Conservation (phyloP, 2,329 filamentous ascomycete species). For the Paecilomyces fulvus region DNA sequence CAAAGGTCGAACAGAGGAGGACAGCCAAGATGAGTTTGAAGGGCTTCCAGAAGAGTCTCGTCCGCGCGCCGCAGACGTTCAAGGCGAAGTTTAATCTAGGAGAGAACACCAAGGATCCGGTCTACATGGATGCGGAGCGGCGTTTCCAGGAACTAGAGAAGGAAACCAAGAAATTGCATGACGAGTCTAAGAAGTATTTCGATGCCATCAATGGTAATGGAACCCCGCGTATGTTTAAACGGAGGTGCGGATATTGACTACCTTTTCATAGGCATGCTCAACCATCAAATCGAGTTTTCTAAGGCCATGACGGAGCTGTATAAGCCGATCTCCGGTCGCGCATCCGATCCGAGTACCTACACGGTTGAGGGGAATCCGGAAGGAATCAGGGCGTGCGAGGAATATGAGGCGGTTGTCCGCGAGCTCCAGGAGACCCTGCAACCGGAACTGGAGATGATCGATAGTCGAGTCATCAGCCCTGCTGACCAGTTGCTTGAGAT, state of each 20-base stretch:
- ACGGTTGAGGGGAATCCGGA: slow-evolving; percentile 79
- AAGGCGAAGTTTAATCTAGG: slow-evolving; percentile 91
- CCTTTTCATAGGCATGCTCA: slow-evolving; percentile 63
- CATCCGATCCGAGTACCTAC: slow-evolving; percentile 83
- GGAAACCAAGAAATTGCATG: slow-evolving; percentile 93
- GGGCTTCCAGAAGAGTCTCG: slow-evolving; percentile 84
- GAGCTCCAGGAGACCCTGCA: slow-evolving; percentile 81
- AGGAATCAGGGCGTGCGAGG: slow-evolving; percentile 89
- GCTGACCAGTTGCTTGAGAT: slow-evolving; percentile 90
- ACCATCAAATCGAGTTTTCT: slow-evolving; percentile 96
- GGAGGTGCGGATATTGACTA: slow-evolving; percentile 2
- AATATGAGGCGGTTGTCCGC: slow-evolving; percentile 85
- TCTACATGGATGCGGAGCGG: slow-evolving; percentile 90
- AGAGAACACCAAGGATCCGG: slow-evolving; percentile 86
- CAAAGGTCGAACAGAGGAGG: background rate
- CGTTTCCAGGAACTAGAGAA: slow-evolving; percentile 89
- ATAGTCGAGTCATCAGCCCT: slow-evolving; percentile 79
- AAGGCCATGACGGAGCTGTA: slow-evolving; percentile 94
- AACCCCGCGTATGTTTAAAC: background rate
- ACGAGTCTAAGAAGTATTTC: slow-evolving; percentile 96
- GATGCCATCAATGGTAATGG: slow-evolving; percentile 77
- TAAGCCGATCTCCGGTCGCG: slow-evolving; percentile 91
- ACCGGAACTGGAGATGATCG: slow-evolving; percentile 96
- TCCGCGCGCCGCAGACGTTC: slow-evolving; percentile 84
- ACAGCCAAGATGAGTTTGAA: slow-evolving; percentile 76